Conservation (phyloP, 2,329 filamentous ascomycete genomes). For the Lasiodiplodia sp. region DNA sequence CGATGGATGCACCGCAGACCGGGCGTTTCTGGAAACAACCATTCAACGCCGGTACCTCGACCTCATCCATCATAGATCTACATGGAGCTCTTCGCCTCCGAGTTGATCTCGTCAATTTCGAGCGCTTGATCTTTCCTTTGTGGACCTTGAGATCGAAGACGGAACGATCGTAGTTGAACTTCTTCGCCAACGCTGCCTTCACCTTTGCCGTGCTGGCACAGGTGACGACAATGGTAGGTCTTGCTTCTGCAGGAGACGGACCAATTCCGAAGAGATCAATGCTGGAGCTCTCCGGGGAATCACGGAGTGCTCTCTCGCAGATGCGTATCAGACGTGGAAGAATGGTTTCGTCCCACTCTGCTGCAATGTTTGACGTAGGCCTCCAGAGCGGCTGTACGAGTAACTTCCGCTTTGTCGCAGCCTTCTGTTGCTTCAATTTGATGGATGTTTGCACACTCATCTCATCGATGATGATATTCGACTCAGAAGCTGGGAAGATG, state of each 20-base stretch:
- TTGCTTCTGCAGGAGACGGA: slow-evolving; percentile 69
- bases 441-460: slow-evolving; percentile 17
- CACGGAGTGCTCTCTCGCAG: slow-evolving; percentile 73
- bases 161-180: slow-evolving; percentile 71
- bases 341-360: slow-evolving; percentile 74
- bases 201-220: slow-evolving; percentile 79
- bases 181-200: slow-evolving; percentile 73
- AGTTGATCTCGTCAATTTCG: slow-evolving; percentile 54
- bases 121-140: slow-evolving; percentile 71
- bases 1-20: slow-evolving; percentile 88
- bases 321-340: slow-evolving; percentile 78
- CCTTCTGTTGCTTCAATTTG: slow-evolving; percentile 23
- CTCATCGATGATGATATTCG: slow-evolving; percentile 5
- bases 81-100: slow-evolving; percentile 44
- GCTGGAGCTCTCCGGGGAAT: slow-evolving; percentile 77
- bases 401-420: slow-evolving; percentile 40
- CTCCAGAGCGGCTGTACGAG: slow-evolving; percentile 52
- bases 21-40: slow-evolving; percentile 80
- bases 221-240: slow-evolving; percentile 77
- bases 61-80: slow-evolving; percentile 50
- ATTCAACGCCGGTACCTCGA: slow-evolving; percentile 63
- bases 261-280: slow-evolving; percentile 80
- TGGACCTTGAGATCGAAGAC: slow-evolving; percentile 75
- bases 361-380: slow-evolving; percentile 68
- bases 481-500: neutral